These are phyloP conservation scores for Colletotrichum cuscutae DNA, from an alignment of 2,329 filamentous ascomycete species.

Conservation along the genomic window DNA sequence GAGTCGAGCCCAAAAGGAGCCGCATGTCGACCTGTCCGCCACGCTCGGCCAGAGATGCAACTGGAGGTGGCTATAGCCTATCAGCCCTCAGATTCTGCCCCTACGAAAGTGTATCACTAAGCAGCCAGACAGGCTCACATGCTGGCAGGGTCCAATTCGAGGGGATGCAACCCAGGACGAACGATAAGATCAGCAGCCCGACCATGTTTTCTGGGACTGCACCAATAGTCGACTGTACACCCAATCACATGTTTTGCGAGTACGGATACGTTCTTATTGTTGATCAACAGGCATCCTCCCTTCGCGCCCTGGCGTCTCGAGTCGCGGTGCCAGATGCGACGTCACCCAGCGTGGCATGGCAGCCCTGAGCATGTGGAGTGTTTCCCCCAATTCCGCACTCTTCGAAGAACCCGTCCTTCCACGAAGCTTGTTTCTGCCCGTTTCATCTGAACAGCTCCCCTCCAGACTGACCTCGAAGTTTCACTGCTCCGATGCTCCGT, in stretches of 20 bases:
- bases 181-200: neutral
- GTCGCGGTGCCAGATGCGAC: neutral
- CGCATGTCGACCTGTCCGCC: neutral
- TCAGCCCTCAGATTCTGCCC: neutral
- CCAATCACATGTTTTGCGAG: conserved; percentile 16
- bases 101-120: neutral
- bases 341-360: neutral
- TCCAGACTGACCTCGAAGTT: neutral
- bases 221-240: neutral
- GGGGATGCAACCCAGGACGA: neutral
- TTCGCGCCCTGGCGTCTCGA: neutral
- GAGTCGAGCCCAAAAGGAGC: neutral
- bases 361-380: neutral
- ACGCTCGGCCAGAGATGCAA: neutral
- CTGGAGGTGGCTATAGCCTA: neutral
- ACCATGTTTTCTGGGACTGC: neutral
- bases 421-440: conserved; percentile 16
- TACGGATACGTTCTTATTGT: conserved; percentile 15
- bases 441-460: conserved; percentile 25
- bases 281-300: conserved; percentile 17
- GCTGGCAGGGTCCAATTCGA: neutral
- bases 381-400: neutral
- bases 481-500: conserved; percentile 13
- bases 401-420: neutral
- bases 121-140: neutral